Conservation (phyloP, 495 filamentous ascomycete species). For the Daldinia decipiens region DNA sequence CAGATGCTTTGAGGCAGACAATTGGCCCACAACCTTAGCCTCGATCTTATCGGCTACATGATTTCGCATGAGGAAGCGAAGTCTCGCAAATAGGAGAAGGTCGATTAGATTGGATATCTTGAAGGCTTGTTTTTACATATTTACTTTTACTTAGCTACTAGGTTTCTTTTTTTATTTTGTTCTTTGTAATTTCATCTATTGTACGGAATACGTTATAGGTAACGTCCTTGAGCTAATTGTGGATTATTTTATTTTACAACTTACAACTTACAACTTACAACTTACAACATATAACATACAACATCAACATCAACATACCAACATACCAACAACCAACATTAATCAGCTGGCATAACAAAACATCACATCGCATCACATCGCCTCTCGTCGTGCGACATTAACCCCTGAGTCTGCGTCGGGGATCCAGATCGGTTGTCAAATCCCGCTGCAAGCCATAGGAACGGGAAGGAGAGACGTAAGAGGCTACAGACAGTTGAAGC, state of each 20-base stretch:
- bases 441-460: background rate
- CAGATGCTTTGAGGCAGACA: background rate
- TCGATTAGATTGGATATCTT: background rate
- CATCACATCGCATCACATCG: background rate
- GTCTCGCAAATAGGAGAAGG: constrained; percentile 2
- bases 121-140: background rate
- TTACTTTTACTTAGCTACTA: too few species aligned
- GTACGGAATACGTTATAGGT: too few species aligned
- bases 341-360: background rate
- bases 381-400: background rate
- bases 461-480: background rate
- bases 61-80: background rate
- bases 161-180: background rate
- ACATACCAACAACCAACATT: background rate
- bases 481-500: too few species aligned
- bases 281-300: too few species aligned
- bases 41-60: background rate
- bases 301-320: too few species aligned
- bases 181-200: background rate
- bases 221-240: too few species aligned
- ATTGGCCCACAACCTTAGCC: background rate
- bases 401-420: background rate
- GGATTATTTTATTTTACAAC: too few species aligned
- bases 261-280: too few species aligned
- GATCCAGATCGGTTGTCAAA: background rate